Conservation (phyloP, 768 basidiomycete genomes). For the Cystobasidium tubakii region DNA sequence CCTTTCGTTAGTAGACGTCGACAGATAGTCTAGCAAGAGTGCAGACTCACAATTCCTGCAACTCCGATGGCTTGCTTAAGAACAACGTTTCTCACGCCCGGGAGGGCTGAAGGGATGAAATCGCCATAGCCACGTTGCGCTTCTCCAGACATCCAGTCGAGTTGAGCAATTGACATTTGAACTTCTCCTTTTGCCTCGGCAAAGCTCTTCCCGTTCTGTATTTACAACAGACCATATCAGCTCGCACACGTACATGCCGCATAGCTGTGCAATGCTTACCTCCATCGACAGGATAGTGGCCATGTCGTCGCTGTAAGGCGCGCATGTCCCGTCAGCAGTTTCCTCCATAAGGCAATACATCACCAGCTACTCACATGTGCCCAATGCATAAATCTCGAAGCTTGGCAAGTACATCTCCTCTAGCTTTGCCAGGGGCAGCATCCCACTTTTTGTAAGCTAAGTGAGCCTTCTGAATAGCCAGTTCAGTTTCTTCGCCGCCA, state of each 20-base stretch:
- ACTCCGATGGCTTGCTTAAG: slow-evolving; percentile 74
- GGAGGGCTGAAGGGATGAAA: slow-evolving; percentile 69
- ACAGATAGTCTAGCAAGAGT: no score
- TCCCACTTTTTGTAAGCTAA: slow-evolving; percentile 79
- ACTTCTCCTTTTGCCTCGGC: slow-evolving; percentile 80
- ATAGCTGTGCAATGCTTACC: no score
- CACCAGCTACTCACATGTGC: slow-evolving; percentile 52
- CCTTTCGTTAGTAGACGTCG: no score
- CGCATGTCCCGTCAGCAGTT: not conserved
- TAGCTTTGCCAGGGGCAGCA: slow-evolving; percentile 75
- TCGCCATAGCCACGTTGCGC: slow-evolving; percentile 89
- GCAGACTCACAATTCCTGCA: not conserved
- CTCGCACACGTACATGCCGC: no score
- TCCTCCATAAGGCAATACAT: not conserved
- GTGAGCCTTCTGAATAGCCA: slow-evolving; percentile 74
- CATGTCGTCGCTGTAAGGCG: slow-evolving; percentile 60
- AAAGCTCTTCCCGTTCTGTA: slow-evolving; percentile 89
- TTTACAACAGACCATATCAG: no score
- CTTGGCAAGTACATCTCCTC: slow-evolving; percentile 73
- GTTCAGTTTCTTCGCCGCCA: slow-evolving; percentile 71
- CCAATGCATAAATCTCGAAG: slow-evolving; percentile 71
- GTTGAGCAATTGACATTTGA: slow-evolving; percentile 39
- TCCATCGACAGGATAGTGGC: slow-evolving; percentile 56
- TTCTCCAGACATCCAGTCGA: slow-evolving; percentile 64
- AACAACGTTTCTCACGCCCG: slow-evolving; percentile 70